These are phyloP conservation scores for Backusella tarrabulga DNA, from an alignment of 192 early-diverging fungal genomes.

Conservation along the genomic window DNA sequence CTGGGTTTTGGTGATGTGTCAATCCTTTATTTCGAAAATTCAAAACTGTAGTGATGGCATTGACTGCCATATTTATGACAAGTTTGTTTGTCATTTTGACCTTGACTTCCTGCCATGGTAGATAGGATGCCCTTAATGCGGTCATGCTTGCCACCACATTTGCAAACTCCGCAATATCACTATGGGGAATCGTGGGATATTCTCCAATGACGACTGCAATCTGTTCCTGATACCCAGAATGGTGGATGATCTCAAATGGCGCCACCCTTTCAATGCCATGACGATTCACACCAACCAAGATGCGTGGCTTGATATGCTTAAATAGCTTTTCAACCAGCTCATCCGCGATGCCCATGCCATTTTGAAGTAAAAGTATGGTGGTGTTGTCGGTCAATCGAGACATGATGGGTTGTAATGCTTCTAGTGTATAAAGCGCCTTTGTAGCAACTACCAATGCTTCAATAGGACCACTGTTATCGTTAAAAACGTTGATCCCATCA, in stretches of 20 bases:
- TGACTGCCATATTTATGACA: slow-evolving; percentile 64
- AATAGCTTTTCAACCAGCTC: slow-evolving; percentile 31
- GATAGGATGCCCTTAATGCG: slow-evolving; percentile 23
- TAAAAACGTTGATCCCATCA: not conserved
- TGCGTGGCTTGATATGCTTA: not conserved
- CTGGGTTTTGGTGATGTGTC: slow-evolving; percentile 17
- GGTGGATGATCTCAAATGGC: slow-evolving; percentile 25
- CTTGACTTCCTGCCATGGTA: slow-evolving; percentile 46
- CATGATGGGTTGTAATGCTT: slow-evolving; percentile 43
- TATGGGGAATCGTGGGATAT: not conserved
- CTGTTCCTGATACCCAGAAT: slow-evolving; percentile 25
- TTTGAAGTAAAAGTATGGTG: slow-evolving; percentile 59
- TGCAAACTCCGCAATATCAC: not conserved
- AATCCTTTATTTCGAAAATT: slow-evolving; percentile 55
- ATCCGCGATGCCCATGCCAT: slow-evolving; percentile 60
- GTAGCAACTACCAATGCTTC: slow-evolving; percentile 52
- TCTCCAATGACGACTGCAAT: slow-evolving; percentile 6
- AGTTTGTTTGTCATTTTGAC: slow-evolving; percentile 53
- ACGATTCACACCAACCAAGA: slow-evolving; percentile 24
- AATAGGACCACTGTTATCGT: slow-evolving; percentile 30
- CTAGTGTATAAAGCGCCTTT: slow-evolving; percentile 58
- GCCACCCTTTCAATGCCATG: slow-evolving; percentile 23
- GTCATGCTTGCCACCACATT: slow-evolving; percentile 6
- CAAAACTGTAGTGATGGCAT: slow-evolving; percentile 60
- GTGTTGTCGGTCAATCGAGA: slow-evolving; percentile 40